Percentiles rank a stretch among this genome's conserved stretches.
These are phyloP conservation scores for Erysimum cheiri DNA, from an alignment of 441 rosid species.

Conservation along the genomic window DNA sequence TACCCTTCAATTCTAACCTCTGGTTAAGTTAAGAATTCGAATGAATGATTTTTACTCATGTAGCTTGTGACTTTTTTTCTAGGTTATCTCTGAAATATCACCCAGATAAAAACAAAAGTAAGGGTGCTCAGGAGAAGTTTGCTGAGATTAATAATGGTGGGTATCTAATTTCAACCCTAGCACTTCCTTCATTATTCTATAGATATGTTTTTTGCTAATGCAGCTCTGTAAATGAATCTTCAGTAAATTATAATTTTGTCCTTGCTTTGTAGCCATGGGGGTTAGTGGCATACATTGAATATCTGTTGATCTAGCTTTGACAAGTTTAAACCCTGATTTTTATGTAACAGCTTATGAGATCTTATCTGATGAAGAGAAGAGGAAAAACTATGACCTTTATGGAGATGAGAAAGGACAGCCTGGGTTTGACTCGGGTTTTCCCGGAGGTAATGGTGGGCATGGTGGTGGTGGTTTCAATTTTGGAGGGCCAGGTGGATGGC, in stretches of 20 bases:
- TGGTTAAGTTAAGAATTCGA: slow-evolving; percentile 5
- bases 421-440: slow-evolving; percentile 72
- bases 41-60: slow-evolving; percentile 2
- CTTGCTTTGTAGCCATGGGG: slow-evolving; percentile 2
- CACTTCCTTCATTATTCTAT: background rate
- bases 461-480: slow-evolving; percentile 61
- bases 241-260: background rate
- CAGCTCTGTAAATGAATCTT: background rate
- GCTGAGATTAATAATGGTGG: slow-evolving; percentile 92
- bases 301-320: slow-evolving; percentile 18
- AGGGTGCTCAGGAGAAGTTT: slow-evolving; percentile 87
- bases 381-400: slow-evolving; percentile 85
- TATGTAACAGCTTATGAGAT: slow-evolving; percentile 85
- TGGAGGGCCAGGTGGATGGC: slow-evolving; percentile 82
- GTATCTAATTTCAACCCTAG: slow-evolving; percentile 14
- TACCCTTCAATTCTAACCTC: slow-evolving; percentile 11
- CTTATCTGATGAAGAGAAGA: slow-evolving; percentile 86
- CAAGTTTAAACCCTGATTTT: slow-evolving; percentile 9
- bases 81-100: slow-evolving; percentile 90
- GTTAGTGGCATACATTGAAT: background rate
- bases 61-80: slow-evolving; percentile 15
- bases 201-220: background rate
- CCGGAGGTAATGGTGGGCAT: slow-evolving; percentile 68
- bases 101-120: slow-evolving; percentile 88
- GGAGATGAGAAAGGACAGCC: slow-evolving; percentile 90